Percentiles rank a stretch among this genome's conserved stretches.
Evolutionary conservation across 768 basidiomycete species (phyloP).

Genomic region (Megacollybia marginata): DNA sequence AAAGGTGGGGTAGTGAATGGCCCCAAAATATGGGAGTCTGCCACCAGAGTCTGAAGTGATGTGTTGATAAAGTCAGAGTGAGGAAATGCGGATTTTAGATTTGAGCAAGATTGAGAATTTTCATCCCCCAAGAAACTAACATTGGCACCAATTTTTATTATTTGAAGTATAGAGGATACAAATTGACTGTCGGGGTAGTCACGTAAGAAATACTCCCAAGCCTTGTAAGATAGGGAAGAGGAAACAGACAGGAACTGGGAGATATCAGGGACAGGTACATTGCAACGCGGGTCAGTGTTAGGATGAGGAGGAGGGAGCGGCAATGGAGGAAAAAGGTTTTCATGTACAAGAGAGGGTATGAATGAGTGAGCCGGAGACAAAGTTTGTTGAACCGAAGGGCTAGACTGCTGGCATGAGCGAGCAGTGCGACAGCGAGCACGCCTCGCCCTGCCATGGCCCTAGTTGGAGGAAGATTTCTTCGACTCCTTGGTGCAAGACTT

Average conservation of each 20-base stretch:
- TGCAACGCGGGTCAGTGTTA: slow-evolving; percentile 19
- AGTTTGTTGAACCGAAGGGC: neutral
- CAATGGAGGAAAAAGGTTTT: slow-evolving; percentile 7
- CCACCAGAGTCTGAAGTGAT: slow-evolving; percentile 3
- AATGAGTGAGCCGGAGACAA: neutral
- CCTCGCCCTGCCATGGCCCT: slow-evolving; percentile 10
- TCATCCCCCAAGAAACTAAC: slow-evolving; percentile 16
- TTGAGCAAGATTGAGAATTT: slow-evolving; percentile 8
- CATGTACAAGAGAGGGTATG: slow-evolving; percentile 3
- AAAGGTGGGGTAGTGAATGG: slow-evolving; percentile 14
- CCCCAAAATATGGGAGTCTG: slow-evolving; percentile 11
- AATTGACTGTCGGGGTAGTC: slow-evolving; percentile 21
- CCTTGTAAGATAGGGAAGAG: slow-evolving; percentile 7
- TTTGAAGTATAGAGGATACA: slow-evolving; percentile 16
- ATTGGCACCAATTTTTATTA: slow-evolving; percentile 19
- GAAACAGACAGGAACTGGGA: slow-evolving; percentile 2
- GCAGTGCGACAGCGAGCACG: slow-evolving; percentile 8
- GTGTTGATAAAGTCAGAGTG: slow-evolving; percentile 2
- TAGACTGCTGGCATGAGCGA: slow-evolving; percentile 9
- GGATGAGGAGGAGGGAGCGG: slow-evolving; percentile 9
- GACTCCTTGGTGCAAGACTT: neutral
- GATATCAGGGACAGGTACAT: slow-evolving; percentile 1
- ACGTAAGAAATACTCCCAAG: slow-evolving; percentile 15
- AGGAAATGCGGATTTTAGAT: slow-evolving; percentile 19
- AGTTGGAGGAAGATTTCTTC: neutral